Percentiles rank a stretch among this genome's conserved stretches.
phyloP scores from a whole-genome alignment of 306 rosid species.

The Amphicarpaea edgeworthii region DNA sequence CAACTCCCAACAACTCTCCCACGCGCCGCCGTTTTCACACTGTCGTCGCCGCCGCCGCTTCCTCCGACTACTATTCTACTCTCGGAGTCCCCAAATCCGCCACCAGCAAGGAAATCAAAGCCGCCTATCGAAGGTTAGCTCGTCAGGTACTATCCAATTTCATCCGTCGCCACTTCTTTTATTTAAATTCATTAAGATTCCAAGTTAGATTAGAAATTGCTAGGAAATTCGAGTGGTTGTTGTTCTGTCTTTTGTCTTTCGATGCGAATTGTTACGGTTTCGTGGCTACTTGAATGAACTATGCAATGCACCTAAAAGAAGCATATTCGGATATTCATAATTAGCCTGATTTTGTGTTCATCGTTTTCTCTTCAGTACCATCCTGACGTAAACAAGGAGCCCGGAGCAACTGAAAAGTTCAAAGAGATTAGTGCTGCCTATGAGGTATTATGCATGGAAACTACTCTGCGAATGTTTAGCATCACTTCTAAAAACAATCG shows the following conservation, averaged over 20 bases:
- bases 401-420: slow-evolving; percentile 93
- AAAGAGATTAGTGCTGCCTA: slow-evolving; percentile 97
- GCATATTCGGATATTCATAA: slow-evolving; percentile 6
- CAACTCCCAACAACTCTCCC: slow-evolving; percentile 41
- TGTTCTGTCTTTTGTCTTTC: not conserved
- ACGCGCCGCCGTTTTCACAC: slow-evolving; percentile 57
- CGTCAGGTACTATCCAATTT: slow-evolving; percentile 77
- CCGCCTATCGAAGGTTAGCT: slow-evolving; percentile 94
- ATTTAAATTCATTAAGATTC: not conserved
- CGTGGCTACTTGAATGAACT: not conserved
- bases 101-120: slow-evolving; percentile 77
- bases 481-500: no score
- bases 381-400: slow-evolving; percentile 97
- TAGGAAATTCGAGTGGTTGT: not conserved
- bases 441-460: slow-evolving; percentile 72
- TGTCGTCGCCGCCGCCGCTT: slow-evolving; percentile 70
- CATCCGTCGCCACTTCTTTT: not conserved
- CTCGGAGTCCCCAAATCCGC: slow-evolving; percentile 92
- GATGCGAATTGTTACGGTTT: not conserved
- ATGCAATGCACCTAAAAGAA: slow-evolving; percentile 7
- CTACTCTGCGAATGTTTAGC: no score
- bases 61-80: slow-evolving; percentile 87
- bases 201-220: not conserved
- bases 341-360: slow-evolving; percentile 41
- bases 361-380: slow-evolving; percentile 69